A percentile compares a stretch with the other conserved stretches of the same genome.
These are phyloP conservation scores for Alisma plantagoaquatica DNA, from an alignment of 106 monocot species.

Conservation along the genomic window DNA sequence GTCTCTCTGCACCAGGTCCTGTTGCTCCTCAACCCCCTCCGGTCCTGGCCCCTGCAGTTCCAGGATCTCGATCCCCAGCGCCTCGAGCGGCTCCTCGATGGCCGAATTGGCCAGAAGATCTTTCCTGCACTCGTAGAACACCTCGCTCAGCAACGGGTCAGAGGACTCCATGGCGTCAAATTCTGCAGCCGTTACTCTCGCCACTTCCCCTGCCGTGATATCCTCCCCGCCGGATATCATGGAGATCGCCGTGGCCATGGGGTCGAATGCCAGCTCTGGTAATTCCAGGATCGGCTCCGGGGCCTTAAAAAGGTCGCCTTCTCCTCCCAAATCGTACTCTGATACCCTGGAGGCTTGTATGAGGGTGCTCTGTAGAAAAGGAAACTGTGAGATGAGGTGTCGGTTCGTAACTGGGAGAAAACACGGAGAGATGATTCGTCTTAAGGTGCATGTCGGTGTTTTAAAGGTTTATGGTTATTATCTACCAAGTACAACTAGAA, in stretches of 20 bases:
- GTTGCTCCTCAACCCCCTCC: no score
- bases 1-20: no score
- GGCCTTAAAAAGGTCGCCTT: constrained; percentile 72
- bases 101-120: constrained; percentile 9
- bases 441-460: background rate
- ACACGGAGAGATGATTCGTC: background rate
- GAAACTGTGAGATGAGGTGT: background rate
- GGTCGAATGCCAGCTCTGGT: constrained; percentile 30
- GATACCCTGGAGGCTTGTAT: constrained; percentile 17
- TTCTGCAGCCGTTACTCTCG: constrained; percentile 32
- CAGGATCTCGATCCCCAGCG: constrained; percentile 6
- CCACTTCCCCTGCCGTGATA: constrained; percentile 27
- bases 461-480: no score
- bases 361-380: constrained; percentile 17
- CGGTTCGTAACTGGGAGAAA: background rate
- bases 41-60: no score
- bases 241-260: constrained; percentile 50
- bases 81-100: constrained; percentile 3
- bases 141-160: constrained; percentile 47
- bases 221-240: constrained; percentile 41
- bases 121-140: constrained; percentile 38
- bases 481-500: no score
- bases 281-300: constrained; percentile 62
- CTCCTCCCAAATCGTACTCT: constrained; percentile 58
- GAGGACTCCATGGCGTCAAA: constrained; percentile 38